Conservation (phyloP, 2,329 filamentous ascomycete genomes). For the Lecanicillium sp. region DNA sequence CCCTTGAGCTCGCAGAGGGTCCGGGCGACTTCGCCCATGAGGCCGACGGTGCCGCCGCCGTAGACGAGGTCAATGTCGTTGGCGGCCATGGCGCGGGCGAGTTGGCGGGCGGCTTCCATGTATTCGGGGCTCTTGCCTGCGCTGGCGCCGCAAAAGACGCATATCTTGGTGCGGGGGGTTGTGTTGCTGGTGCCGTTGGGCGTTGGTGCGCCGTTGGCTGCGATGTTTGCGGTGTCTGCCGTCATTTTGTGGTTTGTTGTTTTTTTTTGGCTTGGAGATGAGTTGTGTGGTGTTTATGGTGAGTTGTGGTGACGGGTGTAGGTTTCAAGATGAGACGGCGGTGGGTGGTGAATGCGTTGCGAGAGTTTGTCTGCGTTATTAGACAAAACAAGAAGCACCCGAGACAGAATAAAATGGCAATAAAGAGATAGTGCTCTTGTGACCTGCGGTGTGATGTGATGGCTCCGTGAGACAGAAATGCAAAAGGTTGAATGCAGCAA, state of each 20-base stretch:
- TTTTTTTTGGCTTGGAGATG: background rate
- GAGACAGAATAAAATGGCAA: too few relatives aligned
- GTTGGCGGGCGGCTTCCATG: constrained; percentile 65
- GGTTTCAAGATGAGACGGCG: background rate
- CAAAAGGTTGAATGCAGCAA: background rate
- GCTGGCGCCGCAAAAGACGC: constrained; percentile 88
- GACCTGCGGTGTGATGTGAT: too few relatives aligned
- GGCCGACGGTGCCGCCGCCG: constrained; percentile 84
- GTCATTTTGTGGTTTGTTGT: constrained; percentile 17
- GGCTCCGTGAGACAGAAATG: too few relatives aligned
- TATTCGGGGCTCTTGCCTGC: constrained; percentile 65
- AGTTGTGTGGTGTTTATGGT: background rate
- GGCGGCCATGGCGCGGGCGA: constrained; percentile 66
- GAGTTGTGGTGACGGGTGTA: background rate
- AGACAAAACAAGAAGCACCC: too few relatives aligned
- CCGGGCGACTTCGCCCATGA: constrained; percentile 91
- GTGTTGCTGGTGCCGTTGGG: constrained; percentile 14
- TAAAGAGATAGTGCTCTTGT: too few relatives aligned
- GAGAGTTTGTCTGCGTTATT: too few relatives aligned
- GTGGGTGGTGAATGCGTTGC: too few relatives aligned
- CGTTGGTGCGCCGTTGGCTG: constrained; percentile 7
- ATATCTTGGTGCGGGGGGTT: constrained; percentile 56
- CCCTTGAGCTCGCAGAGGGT: constrained; percentile 79
- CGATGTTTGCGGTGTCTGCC: constrained; percentile 15
- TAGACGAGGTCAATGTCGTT: constrained; percentile 85